Evolutionary conservation across 2,329 filamentous ascomycete genomes (phyloP).

Genomic region (Aspergillus versicolor): DNA sequence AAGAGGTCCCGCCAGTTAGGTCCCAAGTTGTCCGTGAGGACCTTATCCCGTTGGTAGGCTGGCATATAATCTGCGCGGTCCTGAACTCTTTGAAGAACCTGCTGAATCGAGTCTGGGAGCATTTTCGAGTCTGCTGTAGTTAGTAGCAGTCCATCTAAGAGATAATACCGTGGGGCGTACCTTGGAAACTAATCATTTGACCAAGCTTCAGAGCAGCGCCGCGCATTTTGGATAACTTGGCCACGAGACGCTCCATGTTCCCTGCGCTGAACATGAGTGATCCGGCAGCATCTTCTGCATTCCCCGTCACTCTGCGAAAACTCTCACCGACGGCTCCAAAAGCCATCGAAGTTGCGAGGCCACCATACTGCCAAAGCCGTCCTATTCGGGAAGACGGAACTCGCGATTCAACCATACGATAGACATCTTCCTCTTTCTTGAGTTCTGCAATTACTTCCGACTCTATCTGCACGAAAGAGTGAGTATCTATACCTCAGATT

Average conservation of each 20-base stretch:
- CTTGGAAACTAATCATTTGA: slow-evolving; percentile 97
- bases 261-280: slow-evolving; percentile 83
- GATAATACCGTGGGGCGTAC: slow-evolving; percentile 29
- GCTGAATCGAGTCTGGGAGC: slow-evolving; percentile 80
- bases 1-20: slow-evolving; percentile 82
- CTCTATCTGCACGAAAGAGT: slow-evolving; percentile 14
- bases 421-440: slow-evolving; percentile 41
- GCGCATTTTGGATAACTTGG: slow-evolving; percentile 92
- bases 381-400: slow-evolving; percentile 86
- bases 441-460: slow-evolving; percentile 20
- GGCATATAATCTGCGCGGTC: slow-evolving; percentile 99
- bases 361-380: slow-evolving; percentile 90
- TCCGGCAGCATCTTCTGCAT: slow-evolving; percentile 57
- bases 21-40: slow-evolving; percentile 76
- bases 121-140: slow-evolving; percentile 73
- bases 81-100: slow-evolving; percentile 90
- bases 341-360: slow-evolving; percentile 91
- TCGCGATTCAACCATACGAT: slow-evolving; percentile 80
- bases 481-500: slow-evolving; percentile 3
- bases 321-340: slow-evolving; percentile 86
- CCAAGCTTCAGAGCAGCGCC: slow-evolving; percentile 95
- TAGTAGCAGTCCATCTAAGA: neutral
- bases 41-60: slow-evolving; percentile 82
- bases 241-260: slow-evolving; percentile 91
- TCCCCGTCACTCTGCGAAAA: slow-evolving; percentile 74